A percentile compares a stretch with the other conserved stretches of the same genome.
These are phyloP conservation scores for Candida railenensis DNA, from an alignment of 805 yeast genomes.

Conservation along the genomic window DNA sequence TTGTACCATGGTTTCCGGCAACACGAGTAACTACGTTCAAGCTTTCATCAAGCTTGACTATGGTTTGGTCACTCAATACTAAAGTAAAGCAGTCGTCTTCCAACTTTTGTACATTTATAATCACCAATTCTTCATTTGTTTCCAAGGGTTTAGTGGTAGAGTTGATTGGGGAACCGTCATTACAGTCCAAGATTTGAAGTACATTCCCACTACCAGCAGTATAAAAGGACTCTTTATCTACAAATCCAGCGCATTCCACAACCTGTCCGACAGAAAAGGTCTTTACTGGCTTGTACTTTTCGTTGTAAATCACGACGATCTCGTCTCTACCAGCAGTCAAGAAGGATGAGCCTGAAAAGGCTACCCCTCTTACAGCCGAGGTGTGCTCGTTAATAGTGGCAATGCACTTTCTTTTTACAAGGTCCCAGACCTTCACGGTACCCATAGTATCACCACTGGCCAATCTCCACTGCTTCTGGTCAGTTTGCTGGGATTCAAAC, in stretches of 20 bases:
- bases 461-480: conserved; percentile 66
- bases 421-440: conserved; percentile 54
- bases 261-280: conserved; percentile 75
- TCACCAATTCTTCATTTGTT: conserved; percentile 70
- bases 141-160: conserved; percentile 48
- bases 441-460: conserved; percentile 70
- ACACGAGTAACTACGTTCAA: conserved; percentile 45
- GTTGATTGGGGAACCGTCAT: conserved; percentile 46
- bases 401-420: conserved; percentile 72
- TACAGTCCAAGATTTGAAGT: conserved; percentile 63
- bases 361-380: conserved; percentile 83
- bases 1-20: conserved; percentile 94
- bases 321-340: conserved; percentile 90
- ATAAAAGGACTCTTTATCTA: conserved; percentile 39
- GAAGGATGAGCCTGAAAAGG: conserved; percentile 59
- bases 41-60: conserved; percentile 46
- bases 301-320: conserved; percentile 59
- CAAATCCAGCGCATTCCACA: conserved; percentile 68
- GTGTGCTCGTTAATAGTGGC: conserved; percentile 70
- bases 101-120: conserved; percentile 54
- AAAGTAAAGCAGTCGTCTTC: conserved; percentile 38
- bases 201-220: conserved; percentile 79
- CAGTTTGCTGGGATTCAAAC: conserved; percentile 72
- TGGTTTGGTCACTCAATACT: conserved; percentile 82
- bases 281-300: conserved; percentile 52